Evolutionary conservation across 768 basidiomycete species (phyloP).

Genomic region (Tricholoma sp.): DNA sequence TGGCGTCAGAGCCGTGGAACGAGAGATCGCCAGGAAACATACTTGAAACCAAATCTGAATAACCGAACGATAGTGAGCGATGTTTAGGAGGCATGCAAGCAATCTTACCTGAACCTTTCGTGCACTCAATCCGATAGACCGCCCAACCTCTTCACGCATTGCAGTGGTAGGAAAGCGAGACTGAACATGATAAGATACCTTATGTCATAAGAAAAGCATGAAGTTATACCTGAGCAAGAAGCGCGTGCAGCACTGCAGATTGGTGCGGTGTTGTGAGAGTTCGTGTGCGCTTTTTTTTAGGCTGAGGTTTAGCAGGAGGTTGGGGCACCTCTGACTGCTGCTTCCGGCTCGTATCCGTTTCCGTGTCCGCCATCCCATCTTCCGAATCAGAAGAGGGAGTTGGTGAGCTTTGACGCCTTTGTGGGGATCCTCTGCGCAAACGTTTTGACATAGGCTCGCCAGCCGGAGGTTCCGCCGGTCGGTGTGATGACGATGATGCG

Average conservation of each 20-base stretch:
- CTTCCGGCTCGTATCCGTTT: constrained; percentile 42
- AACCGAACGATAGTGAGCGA: not conserved
- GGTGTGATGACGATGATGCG: constrained; percentile 19
- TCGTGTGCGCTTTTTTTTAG: constrained; percentile 79
- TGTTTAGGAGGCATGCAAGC: not conserved
- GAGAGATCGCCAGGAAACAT: constrained; percentile 6
- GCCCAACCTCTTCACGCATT: constrained; percentile 83
- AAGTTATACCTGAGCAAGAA: constrained; percentile 71
- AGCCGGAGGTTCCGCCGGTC: constrained; percentile 23
- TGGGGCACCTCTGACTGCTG: constrained; percentile 33
- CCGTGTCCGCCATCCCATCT: constrained; percentile 55
- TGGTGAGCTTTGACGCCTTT: constrained; percentile 23
- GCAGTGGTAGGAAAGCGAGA: constrained; percentile 87
- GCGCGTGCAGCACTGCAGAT: constrained; percentile 79
- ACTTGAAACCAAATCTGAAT: constrained; percentile 89
- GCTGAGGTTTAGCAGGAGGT: constrained; percentile 35
- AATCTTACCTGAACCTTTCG: constrained; percentile 80
- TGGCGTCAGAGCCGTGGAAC: constrained; percentile 5
- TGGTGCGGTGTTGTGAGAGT: constrained; percentile 86
- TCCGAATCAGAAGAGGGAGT: constrained; percentile 48
- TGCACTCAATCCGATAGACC: constrained; percentile 82
- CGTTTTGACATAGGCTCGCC: constrained; percentile 42
- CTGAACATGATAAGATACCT: constrained; percentile 31
- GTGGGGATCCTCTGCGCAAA: constrained; percentile 31
- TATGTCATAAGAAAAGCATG: constrained; percentile 7